These are phyloP conservation scores for Linnemannia hyalina DNA, from an alignment of 192 early-diverging fungal genomes.

Conservation along the genomic window DNA sequence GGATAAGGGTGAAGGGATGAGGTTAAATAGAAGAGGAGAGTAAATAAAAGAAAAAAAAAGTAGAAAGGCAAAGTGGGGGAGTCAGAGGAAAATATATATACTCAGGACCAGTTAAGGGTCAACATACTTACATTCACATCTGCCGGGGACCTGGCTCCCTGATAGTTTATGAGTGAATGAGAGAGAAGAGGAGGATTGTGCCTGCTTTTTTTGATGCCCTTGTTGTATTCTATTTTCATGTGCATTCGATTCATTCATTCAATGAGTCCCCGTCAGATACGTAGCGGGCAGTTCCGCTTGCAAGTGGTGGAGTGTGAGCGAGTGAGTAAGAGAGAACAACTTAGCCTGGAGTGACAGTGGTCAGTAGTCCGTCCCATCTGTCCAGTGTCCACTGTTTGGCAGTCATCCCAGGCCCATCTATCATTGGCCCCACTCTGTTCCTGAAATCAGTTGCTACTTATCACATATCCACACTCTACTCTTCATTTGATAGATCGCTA, in stretches of 20 bases:
- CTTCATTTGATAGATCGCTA: background rate
- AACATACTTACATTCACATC: background rate
- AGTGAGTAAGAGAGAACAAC: background rate
- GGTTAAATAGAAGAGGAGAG: constrained; percentile 2
- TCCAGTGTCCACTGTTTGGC: background rate
- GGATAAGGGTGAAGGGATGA: background rate
- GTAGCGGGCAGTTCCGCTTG: constrained; percentile 1
- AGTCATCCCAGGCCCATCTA: background rate
- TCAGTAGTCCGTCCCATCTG: background rate
- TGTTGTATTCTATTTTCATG: background rate
- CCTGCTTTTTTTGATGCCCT: background rate
- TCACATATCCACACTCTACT: background rate
- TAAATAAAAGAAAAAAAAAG: background rate
- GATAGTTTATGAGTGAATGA: background rate
- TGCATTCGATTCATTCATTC: background rate
- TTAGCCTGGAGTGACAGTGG: background rate
- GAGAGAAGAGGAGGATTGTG: background rate
- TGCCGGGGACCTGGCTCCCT: background rate
- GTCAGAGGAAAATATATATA: constrained; percentile 7
- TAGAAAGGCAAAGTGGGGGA: background rate
- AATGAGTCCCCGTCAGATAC: background rate
- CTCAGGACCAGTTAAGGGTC: background rate
- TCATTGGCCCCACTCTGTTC: constrained; percentile 6
- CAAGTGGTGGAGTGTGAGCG: background rate
- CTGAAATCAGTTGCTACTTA: constrained; percentile 7